Conservation (phyloP, 371 early-diverging fungal species). For the Mucor lusitanicus region DNA sequence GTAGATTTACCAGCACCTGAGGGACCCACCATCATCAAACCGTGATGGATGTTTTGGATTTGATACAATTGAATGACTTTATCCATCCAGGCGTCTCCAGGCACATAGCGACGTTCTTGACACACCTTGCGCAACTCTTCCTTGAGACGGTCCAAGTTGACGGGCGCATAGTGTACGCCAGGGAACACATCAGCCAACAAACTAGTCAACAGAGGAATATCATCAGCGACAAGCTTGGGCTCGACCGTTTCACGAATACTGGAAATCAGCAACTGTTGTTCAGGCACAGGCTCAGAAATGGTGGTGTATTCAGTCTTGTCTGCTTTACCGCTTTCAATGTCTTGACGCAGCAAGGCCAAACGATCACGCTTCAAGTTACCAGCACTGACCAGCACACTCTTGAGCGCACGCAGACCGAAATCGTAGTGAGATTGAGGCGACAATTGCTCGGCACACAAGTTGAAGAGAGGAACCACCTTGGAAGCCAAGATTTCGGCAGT, state of each 20-base stretch:
- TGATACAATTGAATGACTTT: conserved; percentile 97
- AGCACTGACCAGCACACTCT: conserved; percentile 96
- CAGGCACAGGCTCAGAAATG: conserved; percentile 72
- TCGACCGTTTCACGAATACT: conserved; percentile 96
- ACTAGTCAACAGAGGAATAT: conserved; percentile 86
- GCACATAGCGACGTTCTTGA: conserved; percentile 72
- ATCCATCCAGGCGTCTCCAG: conserved; percentile 88
- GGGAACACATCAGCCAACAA: conserved; percentile 96
- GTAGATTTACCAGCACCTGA: conserved; percentile 95
- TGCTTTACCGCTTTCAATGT: conserved; percentile 42
- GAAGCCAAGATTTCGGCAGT: conserved; percentile 92
- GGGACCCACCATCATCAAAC: conserved; percentile 99
- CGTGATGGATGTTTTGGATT: conserved; percentile 97
- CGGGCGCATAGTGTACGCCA: conserved; percentile 85
- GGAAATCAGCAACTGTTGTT: conserved; percentile 92
- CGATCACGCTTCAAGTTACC: conserved; percentile 96
- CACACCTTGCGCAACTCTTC: conserved; percentile 81
- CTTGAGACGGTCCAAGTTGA: conserved; percentile 76
- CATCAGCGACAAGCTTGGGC: conserved; percentile 96
- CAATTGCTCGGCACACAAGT: conserved; percentile 91
- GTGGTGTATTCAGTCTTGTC: conserved; percentile 47
- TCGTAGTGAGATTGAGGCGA: conserved; percentile 98
- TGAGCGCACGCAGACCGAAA: conserved; percentile 98
- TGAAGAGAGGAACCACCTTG: conserved; percentile 97
- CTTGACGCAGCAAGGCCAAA: conserved; percentile 56